Base-by-base conservation (phyloP, 805 yeast species). In the Saccharomycopsis capsularis region DNA sequence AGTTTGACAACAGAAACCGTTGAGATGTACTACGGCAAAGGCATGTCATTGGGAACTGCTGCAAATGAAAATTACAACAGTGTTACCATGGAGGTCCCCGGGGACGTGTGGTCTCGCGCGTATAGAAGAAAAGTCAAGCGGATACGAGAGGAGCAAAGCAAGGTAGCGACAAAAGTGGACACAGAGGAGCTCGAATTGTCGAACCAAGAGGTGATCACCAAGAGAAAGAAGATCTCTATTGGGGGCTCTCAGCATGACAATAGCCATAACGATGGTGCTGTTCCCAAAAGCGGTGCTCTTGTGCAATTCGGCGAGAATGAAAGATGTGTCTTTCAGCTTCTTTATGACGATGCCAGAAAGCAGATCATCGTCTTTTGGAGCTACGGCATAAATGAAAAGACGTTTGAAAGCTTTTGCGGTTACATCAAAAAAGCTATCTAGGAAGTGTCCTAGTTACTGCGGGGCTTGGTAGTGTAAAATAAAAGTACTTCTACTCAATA, bases 41-140 rank as follows among this genome's bases (percentile, higher is more conserved):
- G n/a, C n/a, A n/a, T n/a, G n/a, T n/a, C n/a, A n/a, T n/a, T n/a
- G n/a, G n/a, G n/a, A n/a, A n/a, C n/a, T n/a, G n/a, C n/a, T n/a
- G n/a, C n/a, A n/a, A n/a, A n/a, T n/a, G n/a, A n/a, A n/a, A n/a
- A n/a, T n/a, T n/a, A n/a, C n/a, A n/a, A n/a, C n/a, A 29, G 32
- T 29, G 13, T 29, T 13, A 9, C 32, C 13, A 25, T 51, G 16
- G 30, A 40, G 15, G 47, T 47, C 4, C 44, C 53, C 24, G 54
- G 52, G 9, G 52, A 50, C 25, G 53, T 53, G 19, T 53, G 56
- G 56, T 53, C 56, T 3, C 37, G 56, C 23, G 25, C 49, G 19
- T 53, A 46, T 25, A 42, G 51, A 43, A 38, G 53, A 34, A 42
- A 42, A 42, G 16, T 39, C 15, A 45, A 45, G 19, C 41, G 22